Conservation (phyloP, 2,329 filamentous ascomycete genomes). For the Phialophora chinensis region DNA sequence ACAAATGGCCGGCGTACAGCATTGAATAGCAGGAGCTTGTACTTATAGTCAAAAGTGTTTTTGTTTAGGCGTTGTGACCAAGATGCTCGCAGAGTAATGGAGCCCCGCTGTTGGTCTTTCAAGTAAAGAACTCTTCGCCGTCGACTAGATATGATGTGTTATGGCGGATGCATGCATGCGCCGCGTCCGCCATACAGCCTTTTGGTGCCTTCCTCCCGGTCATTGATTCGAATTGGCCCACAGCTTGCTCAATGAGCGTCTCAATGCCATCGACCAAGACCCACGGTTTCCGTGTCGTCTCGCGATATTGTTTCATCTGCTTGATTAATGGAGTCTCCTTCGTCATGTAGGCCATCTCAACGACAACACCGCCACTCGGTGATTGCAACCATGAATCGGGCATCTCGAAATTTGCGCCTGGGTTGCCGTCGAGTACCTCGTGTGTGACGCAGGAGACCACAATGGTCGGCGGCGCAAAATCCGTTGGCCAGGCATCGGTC, state of each 20-base stretch:
- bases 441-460: constrained; percentile 78
- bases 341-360: constrained; percentile 77
- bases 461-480: constrained; percentile 70
- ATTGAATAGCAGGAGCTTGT: constrained; percentile 2
- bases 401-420: constrained; percentile 72
- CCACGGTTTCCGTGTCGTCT: constrained; percentile 63
- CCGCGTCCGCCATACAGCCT: constrained; percentile 71
- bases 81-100: not conserved
- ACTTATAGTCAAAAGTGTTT: not conserved
- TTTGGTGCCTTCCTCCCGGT: constrained; percentile 75
- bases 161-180: constrained; percentile 42
- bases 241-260: constrained; percentile 77
- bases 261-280: constrained; percentile 78
- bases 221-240: constrained; percentile 81
- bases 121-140: constrained; percentile 27
- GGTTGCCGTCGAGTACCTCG: constrained; percentile 62
- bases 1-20: constrained; percentile 1
- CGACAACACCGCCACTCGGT: constrained; percentile 74
- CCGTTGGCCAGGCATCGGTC: constrained; percentile 68
- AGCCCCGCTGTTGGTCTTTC: not conserved
- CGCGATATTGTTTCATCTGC: constrained; percentile 68
- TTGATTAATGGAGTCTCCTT: constrained; percentile 72
- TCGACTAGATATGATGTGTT: constrained; percentile 31
- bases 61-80: not conserved
- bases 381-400: constrained; percentile 73